Evolutionary conservation across 2,329 filamentous ascomycete genomes (phyloP).

Genomic region (Diaporthe caulivora): DNA sequence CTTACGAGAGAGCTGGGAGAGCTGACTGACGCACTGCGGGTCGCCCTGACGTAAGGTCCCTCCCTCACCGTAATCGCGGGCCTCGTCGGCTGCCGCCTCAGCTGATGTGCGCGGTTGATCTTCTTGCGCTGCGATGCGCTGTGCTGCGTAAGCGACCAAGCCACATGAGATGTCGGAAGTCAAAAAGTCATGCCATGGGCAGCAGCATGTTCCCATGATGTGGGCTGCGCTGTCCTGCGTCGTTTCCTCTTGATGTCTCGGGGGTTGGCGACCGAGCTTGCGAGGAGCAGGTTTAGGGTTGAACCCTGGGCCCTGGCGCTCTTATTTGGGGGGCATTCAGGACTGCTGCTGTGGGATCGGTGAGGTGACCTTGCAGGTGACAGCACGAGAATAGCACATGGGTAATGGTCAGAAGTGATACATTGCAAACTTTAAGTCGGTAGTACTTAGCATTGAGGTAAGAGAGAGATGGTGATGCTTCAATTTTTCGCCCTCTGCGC

Average conservation of each 20-base stretch:
- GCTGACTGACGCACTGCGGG: slow-evolving; percentile 10
- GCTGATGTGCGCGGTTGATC: neutral
- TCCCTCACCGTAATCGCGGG: neutral
- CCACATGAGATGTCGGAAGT: neutral
- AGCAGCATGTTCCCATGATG: neutral
- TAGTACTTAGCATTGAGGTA: no score
- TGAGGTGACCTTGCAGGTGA: neutral
- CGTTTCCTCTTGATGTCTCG: no score
- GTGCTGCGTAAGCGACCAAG: slow-evolving; percentile 26
- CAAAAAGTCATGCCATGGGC: no score
- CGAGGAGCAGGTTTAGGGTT: neutral
- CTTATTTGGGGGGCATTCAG: no score
- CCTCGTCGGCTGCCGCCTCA: neutral
- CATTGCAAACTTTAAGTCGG: no score
- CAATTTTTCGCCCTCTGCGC: no score
- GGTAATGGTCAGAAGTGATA: no score
- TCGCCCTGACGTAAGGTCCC: slow-evolving; percentile 16
- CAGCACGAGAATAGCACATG: neutral
- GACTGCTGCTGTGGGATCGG: no score
- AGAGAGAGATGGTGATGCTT: no score
- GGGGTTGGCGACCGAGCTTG: no score
- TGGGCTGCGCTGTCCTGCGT: no score
- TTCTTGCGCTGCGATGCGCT: neutral
- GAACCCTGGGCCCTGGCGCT: no score
- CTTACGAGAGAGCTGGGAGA: slow-evolving; percentile 17